Evolutionary conservation across 2,329 filamentous ascomycete genomes (phyloP).

Genomic region (Capronia epimyces): DNA sequence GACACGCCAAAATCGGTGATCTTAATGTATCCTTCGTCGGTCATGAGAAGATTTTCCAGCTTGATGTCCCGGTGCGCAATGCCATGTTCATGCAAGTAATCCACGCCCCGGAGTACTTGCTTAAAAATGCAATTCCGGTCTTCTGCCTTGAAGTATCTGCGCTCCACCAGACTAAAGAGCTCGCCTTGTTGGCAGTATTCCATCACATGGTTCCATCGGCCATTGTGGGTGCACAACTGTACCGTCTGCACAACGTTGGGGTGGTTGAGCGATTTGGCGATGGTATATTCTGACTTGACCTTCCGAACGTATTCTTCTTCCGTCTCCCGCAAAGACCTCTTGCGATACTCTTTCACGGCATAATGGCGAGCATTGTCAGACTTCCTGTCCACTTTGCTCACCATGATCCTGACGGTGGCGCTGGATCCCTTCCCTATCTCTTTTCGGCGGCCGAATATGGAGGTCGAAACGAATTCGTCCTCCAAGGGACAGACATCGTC

Average conservation of each 20-base stretch:
- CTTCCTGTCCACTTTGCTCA: slow-evolving; percentile 57
- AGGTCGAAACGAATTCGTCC: slow-evolving; percentile 64
- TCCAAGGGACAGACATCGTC: slow-evolving; percentile 65
- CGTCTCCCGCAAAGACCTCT: slow-evolving; percentile 63
- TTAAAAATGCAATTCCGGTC: slow-evolving; percentile 84
- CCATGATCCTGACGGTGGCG: slow-evolving; percentile 76
- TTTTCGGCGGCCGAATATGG: slow-evolving; percentile 67
- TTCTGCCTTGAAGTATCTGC: slow-evolving; percentile 60
- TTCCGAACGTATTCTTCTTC: slow-evolving; percentile 75
- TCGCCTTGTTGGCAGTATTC: slow-evolving; percentile 83
- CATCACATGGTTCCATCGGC: slow-evolving; percentile 87
- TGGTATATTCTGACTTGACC: slow-evolving; percentile 85
- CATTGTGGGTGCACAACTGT: slow-evolving; percentile 66
- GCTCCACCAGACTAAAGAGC: slow-evolving; percentile 67
- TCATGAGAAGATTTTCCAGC: slow-evolving; percentile 77
- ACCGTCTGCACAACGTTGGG: slow-evolving; percentile 82
- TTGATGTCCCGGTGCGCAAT: slow-evolving; percentile 91
- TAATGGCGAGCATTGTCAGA: slow-evolving; percentile 53
- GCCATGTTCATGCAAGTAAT: slow-evolving; percentile 74
- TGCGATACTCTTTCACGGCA: slow-evolving; percentile 82
- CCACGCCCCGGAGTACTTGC: slow-evolving; percentile 74
- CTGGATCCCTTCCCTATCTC: slow-evolving; percentile 76
- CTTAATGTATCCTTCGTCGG: slow-evolving; percentile 74
- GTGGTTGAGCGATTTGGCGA: slow-evolving; percentile 77
- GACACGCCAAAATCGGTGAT: slow-evolving; percentile 90